Conservation (phyloP, 768 basidiomycete species). For the Hypholoma fasciculare region DNA sequence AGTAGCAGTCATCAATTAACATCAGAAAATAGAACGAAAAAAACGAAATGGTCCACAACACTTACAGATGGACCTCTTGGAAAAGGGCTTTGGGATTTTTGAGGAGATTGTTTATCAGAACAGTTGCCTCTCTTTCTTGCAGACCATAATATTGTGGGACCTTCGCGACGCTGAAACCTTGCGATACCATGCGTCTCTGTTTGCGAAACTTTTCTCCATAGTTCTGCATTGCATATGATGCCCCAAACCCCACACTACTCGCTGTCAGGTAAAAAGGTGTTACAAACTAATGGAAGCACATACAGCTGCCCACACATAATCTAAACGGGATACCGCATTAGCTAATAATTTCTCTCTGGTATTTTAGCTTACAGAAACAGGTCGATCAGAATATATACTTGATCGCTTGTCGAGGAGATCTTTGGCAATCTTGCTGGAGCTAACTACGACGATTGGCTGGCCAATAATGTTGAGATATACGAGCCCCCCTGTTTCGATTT, state of each 20-base stretch:
- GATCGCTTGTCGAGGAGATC: constrained; percentile 22
- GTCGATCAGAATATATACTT: constrained; percentile 19
- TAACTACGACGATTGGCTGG: constrained; percentile 14
- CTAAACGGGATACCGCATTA: background rate
- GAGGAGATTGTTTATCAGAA: constrained; percentile 21
- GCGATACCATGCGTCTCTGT: constrained; percentile 30
- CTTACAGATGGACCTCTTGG: constrained; percentile 28
- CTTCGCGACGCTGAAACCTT: constrained; percentile 17
- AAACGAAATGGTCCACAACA: background rate
- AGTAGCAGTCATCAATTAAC: background rate
- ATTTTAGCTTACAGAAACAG: constrained; percentile 5
- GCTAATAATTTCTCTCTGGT: too few relatives aligned
- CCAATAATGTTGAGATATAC: constrained; percentile 17
- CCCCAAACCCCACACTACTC: constrained; percentile 34
- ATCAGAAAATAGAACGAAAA: background rate
- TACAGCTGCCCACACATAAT: constrained; percentile 17
- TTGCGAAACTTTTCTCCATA: constrained; percentile 41
- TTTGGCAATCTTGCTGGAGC: constrained; percentile 13
- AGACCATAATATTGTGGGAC: constrained; percentile 15
- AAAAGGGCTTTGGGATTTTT: constrained; percentile 25
- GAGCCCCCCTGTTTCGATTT: constrained; percentile 29
- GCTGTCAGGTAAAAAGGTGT: background rate
- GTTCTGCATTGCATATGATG: constrained; percentile 38
- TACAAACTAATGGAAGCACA: background rate
- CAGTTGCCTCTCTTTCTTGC: constrained; percentile 19